Evolutionary conservation across 352 stramenopile species (phyloP), one percentile per base, ranked within the genome.

Genomic region (Phytophthora kernoviae): DNA sequence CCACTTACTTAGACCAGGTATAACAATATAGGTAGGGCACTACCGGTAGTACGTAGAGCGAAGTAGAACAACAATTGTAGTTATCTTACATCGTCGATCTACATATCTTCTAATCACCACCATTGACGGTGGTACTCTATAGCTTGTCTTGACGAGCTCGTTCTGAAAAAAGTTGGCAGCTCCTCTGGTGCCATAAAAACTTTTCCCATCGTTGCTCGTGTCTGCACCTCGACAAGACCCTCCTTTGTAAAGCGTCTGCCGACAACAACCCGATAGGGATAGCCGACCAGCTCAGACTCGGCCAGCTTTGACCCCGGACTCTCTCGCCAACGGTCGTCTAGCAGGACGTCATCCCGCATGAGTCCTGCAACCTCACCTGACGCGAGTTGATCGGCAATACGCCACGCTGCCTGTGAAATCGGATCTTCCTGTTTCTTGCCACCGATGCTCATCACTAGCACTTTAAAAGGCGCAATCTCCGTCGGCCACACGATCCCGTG

Each of bases 281-380:
- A 93, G 0, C 88, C 88, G 9, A 94, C 68, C 32, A 96, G 84
- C 68, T 96, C 87, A 1, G 87, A 90, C 51, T 96, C 88, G 17
- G 81, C 83, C 22, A 96, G 64, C 59, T 93, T 94, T 0, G 75
- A 85, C 9, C 88, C 88, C 0, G 87, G 79, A 30, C 84, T 90
- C 45, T 94, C 87, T 47, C 74, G 71, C 83, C 81, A 94, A 21
- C 88, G 82, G 48, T 96, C 88, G 44, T 96, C 87, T 20, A 96
- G 73, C 41, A 96, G 42, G 15, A 96, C 84, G 39, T 96, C 84
- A 22, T 84, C 76, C 1, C 44, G 63, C 9, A 58, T 59, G 1
- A 81, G 53, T 4, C 66, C 70, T 4, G 51, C 34, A n/a, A 81
- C 54, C 2, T 59, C 45, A 8, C 65, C 70, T 0, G 58, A 75